Evolutionary conservation across 2,329 filamentous ascomycete genomes (phyloP), one percentile per base, ranked within the genome.

Genomic region (Amylocarpus encephaloides): DNA sequence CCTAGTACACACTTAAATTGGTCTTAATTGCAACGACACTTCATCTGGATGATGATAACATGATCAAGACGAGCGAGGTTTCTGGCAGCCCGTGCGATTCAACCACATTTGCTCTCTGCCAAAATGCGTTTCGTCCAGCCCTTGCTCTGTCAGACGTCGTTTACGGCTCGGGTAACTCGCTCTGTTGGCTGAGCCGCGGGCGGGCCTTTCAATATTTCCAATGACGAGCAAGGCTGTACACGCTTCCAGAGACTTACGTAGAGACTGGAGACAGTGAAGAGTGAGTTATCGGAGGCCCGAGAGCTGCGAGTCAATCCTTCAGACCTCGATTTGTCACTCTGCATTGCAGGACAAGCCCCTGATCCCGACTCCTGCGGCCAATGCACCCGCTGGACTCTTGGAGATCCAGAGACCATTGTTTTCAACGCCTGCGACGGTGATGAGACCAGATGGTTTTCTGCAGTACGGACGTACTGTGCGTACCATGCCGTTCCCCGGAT

Each of bases 281-380:
- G 19, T 26, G 16, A 26, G 18, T 15, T 15, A 18, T 12, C 29
- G 39, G 18, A 26, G 19, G 6, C 15, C 29, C n/a, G 29, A 18
- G 32, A 45, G 32, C 16, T 36, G 18, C 22, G 11, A 22, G 15
- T 22, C 16, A 30, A 15, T 16, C 11, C 16, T 45, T 22, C 43
- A 35, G 32, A 30, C 43, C 33, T 26, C 16, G 43, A 45, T 45
- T 45, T 45, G 43, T 45, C 30, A 45, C 35, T 45, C 26, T 36
- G 16, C 11, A 26, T 35, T 35, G 15, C 29, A 42, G 22, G 15
- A 42, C 13, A n/a, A 10, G 6, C 39, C 12, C 16, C 43, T 16
- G 32, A 33, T 32, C 13, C 35, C 15, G 22, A 34, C 26, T 26
- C 42, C 26, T 44, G 38, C 5, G n/a, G 43, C 43, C 32, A 34